Evolutionary conservation across 1,284 basidiomycete genomes (phyloP), one percentile per base, ranked within the genome.

Genomic region (Fomitopsis pinicola): DNA sequence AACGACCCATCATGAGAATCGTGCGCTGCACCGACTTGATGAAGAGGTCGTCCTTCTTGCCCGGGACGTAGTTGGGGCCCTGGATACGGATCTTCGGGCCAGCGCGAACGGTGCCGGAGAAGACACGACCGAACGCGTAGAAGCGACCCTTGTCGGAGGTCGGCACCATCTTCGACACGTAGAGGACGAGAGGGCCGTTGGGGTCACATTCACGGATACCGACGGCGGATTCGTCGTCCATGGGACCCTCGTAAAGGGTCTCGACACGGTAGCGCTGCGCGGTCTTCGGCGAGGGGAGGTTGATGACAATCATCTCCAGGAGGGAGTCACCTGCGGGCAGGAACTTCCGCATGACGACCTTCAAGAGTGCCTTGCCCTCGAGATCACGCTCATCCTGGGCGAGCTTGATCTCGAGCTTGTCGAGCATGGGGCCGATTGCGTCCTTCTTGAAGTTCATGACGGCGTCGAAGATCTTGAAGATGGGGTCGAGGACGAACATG

Each of bases 361-460:
- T 99, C 79, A 99, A 92, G 72, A 99, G 89, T 42, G 88, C 85
- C 82, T 99, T 99, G 77, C 95, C 93, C 78, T 98, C 97, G 69
- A 95, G 87, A 69, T 98, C 97, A 75, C 88, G 88, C 85, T 99
- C 97, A 5, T 98, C 95, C 59, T 83, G 78, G 65, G 86, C 83
- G 68, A 99, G 92, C 78, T 92, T 93, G 76, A 99, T 80, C 40
- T 98, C 97, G 73, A 99, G 94, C 83, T 99, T 99, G 63, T 98
- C 95, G 71, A 98, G 89, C 81, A 99, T 94, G 67, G 84, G 79
- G 65, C 74, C 78, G 70, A 94, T 88, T 68, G 87, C 80, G 63
- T 98, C 97, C 85, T 97, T 99, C 86, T 99, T 98, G 87, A 92
- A 98, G 88, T 99, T 98, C 96, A 98, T 99, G 80, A 98, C 94